phyloP scores from a whole-genome alignment of 495 filamentous ascomycete species.

The Aspergillus ellipticus region DNA sequence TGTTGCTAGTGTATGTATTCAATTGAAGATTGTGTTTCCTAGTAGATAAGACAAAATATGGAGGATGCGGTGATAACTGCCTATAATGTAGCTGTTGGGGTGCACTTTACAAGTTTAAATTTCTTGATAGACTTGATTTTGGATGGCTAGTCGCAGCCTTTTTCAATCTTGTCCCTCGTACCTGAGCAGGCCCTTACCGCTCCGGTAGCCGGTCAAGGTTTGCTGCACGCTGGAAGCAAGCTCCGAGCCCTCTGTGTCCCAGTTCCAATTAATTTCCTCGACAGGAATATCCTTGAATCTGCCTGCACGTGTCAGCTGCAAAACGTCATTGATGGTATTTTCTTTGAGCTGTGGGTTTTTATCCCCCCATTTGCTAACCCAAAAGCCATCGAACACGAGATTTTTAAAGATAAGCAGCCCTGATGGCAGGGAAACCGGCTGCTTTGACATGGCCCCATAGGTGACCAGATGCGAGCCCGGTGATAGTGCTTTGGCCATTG shows the following conservation, averaged over 20 bases:
- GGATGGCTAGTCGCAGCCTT: background rate
- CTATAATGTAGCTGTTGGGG: background rate
- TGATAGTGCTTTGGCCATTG: conserved; percentile 65
- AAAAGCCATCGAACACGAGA: conserved; percentile 83
- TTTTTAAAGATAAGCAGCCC: conserved; percentile 87
- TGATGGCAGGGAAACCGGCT: conserved; percentile 74
- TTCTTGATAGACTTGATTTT: background rate
- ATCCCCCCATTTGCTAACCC: conserved; percentile 88
- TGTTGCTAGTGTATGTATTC: no score
- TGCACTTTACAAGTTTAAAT: background rate
- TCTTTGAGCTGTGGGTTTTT: conserved; percentile 69
- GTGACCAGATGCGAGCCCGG: conserved; percentile 74
- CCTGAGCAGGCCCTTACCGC: conserved; percentile 86
- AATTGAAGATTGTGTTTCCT: no score
- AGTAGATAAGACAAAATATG: no score
- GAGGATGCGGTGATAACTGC: background rate
- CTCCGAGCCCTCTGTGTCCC: conserved; percentile 63
- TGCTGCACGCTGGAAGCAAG: conserved; percentile 64
- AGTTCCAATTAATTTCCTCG: conserved; percentile 73
- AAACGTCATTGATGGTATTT: conserved; percentile 74
- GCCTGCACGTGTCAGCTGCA: conserved; percentile 67
- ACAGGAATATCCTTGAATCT: conserved; percentile 80
- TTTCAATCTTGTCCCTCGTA: conserved; percentile 54
- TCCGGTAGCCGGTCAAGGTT: conserved; percentile 73
- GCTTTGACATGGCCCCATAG: conserved; percentile 90